Evolutionary conservation across 257 asterid genomes (phyloP).

Genomic region (Pogostemon cablin): DNA sequence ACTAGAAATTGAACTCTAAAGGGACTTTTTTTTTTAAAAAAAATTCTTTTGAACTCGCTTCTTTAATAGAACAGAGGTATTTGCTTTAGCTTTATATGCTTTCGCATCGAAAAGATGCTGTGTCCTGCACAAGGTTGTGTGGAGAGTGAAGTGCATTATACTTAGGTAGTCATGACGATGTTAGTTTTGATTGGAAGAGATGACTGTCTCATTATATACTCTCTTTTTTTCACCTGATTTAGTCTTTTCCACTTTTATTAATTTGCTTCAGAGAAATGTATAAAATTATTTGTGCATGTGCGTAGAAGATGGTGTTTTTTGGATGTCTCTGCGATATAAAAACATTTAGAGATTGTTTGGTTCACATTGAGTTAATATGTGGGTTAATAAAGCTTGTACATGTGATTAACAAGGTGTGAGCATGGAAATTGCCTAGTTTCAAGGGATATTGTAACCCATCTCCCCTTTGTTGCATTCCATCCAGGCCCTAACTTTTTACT

Average conservation of each 20-base stretch:
- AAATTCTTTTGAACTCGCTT: neutral
- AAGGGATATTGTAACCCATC: no score
- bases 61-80: neutral
- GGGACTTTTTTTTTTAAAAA: slow-evolving; percentile 1
- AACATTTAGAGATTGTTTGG: neutral
- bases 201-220: slow-evolving; percentile 2
- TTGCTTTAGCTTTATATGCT: slow-evolving; percentile 12
- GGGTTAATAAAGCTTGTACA: no score
- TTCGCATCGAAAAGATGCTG: neutral
- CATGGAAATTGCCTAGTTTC: no score
- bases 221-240: slow-evolving; percentile 2
- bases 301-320: neutral
- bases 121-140: neutral
- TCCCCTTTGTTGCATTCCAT: no score
- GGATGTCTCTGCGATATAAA: neutral
- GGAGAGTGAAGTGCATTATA: slow-evolving; percentile 20
- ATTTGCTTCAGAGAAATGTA: neutral
- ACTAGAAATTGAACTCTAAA: slow-evolving; percentile 13
- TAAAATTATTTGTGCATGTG: neutral
- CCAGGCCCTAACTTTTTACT: no score
- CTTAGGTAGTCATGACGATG: neutral
- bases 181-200: neutral
- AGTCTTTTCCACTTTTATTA: neutral
- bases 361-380: no score
- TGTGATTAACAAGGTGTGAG: no score